Percentiles rank a stretch among this genome's conserved stretches.
phyloP scores from a whole-genome alignment of 2,329 filamentous ascomycete genomes.

The Neopestalotiopsis rosae region DNA sequence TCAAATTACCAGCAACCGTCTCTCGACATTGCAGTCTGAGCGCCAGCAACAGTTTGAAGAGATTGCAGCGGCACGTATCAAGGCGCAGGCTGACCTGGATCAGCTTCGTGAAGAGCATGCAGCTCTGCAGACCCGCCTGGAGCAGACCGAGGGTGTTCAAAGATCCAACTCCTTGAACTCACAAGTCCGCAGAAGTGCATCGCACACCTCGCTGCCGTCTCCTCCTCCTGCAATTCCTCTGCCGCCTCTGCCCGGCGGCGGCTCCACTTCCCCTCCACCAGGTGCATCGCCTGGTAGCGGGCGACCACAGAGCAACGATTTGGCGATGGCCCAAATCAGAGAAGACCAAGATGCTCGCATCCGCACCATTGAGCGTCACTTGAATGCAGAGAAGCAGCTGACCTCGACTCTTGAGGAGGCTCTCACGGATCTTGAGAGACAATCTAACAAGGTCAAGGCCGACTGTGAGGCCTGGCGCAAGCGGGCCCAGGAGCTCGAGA shows the following conservation, averaged over 20 bases:
- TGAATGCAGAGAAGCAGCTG: slow-evolving; percentile 94
- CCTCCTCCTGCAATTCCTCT: slow-evolving; percentile 96
- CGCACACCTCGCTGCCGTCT: slow-evolving; percentile 84
- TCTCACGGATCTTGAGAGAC: slow-evolving; percentile 88
- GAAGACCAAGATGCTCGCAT: slow-evolving; percentile 97
- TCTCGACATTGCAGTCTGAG: slow-evolving; percentile 82
- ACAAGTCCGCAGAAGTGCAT: slow-evolving; percentile 83
- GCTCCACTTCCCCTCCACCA: slow-evolving; percentile 51
- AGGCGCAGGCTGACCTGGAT: slow-evolving; percentile 73
- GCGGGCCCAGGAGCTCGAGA: slow-evolving; percentile 78
- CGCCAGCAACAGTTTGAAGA: slow-evolving; percentile 80
- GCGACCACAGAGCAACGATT: slow-evolving; percentile 84
- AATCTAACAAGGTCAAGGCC: slow-evolving; percentile 88
- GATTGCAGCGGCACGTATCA: slow-evolving; percentile 67
- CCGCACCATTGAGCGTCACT: slow-evolving; percentile 93
- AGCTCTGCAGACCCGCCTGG: slow-evolving; percentile 63
- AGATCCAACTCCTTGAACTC: slow-evolving; percentile 66
- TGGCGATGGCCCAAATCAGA: slow-evolving; percentile 76
- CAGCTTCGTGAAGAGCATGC: slow-evolving; percentile 72
- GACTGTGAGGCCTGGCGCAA: slow-evolving; percentile 92
- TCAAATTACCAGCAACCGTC: slow-evolving; percentile 80
- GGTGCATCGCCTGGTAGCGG: slow-evolving; percentile 56
- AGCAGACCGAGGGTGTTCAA: slow-evolving; percentile 47
- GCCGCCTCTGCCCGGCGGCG: slow-evolving; percentile 77
- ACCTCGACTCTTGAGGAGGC: slow-evolving; percentile 95